Conservation (phyloP, 1,284 basidiomycete genomes). For the Cerrena zonata region DNA sequence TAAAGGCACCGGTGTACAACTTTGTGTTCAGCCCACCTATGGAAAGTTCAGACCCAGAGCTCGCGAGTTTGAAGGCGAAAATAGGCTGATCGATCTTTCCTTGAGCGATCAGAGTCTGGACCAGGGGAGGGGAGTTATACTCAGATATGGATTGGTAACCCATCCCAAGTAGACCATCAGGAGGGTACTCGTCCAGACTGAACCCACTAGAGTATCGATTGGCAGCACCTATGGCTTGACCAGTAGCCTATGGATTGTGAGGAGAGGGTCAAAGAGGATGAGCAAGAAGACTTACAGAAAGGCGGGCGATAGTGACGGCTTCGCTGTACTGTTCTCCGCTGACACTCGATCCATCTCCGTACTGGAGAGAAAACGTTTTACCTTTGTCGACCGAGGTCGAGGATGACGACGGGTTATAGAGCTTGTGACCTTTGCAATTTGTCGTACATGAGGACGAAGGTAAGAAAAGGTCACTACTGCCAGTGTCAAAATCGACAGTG, state of each 20-base stretch:
- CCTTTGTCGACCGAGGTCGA: constrained; percentile 22
- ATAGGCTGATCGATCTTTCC: constrained; percentile 20
- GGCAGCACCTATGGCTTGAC: constrained; percentile 4
- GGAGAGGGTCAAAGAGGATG: not conserved
- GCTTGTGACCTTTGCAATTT: constrained; percentile 31
- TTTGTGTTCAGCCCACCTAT: constrained; percentile 32
- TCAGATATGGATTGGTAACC: constrained; percentile 23
- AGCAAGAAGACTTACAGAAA: not conserved
- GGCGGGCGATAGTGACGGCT: constrained; percentile 18
- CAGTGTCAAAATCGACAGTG: constrained; percentile 22
- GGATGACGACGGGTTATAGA: constrained; percentile 27
- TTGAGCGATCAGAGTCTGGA: constrained; percentile 19
- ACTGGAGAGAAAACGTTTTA: constrained; percentile 22
- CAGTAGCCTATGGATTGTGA: constrained; percentile 4
- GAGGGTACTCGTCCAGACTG: constrained; percentile 15
- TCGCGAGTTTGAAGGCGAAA: constrained; percentile 37
- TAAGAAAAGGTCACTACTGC: constrained; percentile 36
- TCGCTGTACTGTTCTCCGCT: constrained; percentile 30
- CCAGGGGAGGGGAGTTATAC: constrained; percentile 16
- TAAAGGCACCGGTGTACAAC: constrained; percentile 18
- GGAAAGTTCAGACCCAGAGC: constrained; percentile 30
- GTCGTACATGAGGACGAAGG: constrained; percentile 31
- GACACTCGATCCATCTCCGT: constrained; percentile 29
- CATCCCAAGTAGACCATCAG: constrained; percentile 31
- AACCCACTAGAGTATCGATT: constrained; percentile 1